These are phyloP conservation scores for Umbilicus rupestris DNA, from an alignment of 164 flowering plant genomes.

Conservation along the genomic window DNA sequence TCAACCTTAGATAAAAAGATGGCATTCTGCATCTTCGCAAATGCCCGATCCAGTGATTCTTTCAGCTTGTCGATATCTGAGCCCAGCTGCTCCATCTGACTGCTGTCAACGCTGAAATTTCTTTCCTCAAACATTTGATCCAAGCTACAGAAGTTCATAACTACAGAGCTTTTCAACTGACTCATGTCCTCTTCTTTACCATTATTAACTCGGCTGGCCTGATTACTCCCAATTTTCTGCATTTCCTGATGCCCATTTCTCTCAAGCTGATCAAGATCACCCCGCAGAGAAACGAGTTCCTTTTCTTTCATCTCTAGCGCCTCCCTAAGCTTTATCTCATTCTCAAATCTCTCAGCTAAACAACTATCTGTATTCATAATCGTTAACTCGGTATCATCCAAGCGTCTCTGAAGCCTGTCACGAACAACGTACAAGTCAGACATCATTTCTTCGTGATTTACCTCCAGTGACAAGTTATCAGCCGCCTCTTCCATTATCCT, in stretches of 20 bases:
- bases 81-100: conserved; percentile 44
- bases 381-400: conserved; percentile 40
- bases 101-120: conserved; percentile 8
- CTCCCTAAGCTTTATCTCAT: conserved; percentile 34
- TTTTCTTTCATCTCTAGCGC: conserved; percentile 39
- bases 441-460: conserved; percentile 32
- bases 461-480: conserved; percentile 21
- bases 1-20: conserved; percentile 33
- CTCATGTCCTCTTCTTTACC: conserved; percentile 29
- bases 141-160: conserved; percentile 50
- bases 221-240: not conserved
- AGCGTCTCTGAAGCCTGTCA: conserved; percentile 52
- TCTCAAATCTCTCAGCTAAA: conserved; percentile 33
- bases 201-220: not conserved
- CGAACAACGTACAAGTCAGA: conserved; percentile 38
- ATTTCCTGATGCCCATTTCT: not conserved
- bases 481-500: conserved; percentile 50
- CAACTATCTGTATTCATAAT: conserved; percentile 50
- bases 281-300: conserved; percentile 26
- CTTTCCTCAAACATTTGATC: conserved; percentile 40
- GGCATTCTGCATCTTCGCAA: conserved; percentile 45
- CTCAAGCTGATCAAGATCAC: conserved; percentile 21
- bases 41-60: conserved; percentile 51
- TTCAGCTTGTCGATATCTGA: conserved; percentile 53
- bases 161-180: conserved; percentile 42